Percentiles rank a stretch among this genome's conserved stretches.
These are phyloP conservation scores for Fusarium begoniae DNA, from an alignment of 2,329 filamentous ascomycete species.

Conservation along the genomic window DNA sequence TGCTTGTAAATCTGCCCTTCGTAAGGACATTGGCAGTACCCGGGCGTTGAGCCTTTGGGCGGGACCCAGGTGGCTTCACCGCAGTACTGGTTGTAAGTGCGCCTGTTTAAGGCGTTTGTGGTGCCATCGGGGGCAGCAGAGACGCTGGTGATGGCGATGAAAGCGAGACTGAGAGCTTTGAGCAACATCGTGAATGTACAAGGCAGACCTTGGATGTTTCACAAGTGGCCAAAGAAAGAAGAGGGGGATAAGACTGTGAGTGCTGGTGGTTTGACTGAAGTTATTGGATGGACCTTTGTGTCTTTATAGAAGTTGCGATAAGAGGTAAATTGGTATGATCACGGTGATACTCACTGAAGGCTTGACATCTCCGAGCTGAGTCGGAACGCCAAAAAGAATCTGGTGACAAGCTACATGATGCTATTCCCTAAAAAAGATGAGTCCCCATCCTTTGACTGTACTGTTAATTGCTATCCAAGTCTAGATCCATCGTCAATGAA, in stretches of 20 bases:
- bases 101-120: neutral
- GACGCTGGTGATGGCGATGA: neutral
- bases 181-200: neutral
- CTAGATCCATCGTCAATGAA: fast-evolving
- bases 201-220: neutral
- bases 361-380: neutral
- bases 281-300: fast-evolving
- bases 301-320: neutral
- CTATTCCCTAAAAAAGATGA: neutral
- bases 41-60: neutral
- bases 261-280: too few relatives aligned
- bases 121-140: neutral
- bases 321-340: fast-evolving
- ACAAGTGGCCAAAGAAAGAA: neutral
- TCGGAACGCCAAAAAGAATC: neutral
- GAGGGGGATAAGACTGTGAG: too few relatives aligned
- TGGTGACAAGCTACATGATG: neutral
- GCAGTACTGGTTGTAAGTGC: neutral
- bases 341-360: fast-evolving
- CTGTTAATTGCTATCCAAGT: fast-evolving
- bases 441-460: fast-evolving
- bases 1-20: neutral
- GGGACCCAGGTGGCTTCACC: neutral
- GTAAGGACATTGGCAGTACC: neutral
- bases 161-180: neutral